phyloP scores from a whole-genome alignment of 106 monocot species.

The Dendrobium huoshanense region DNA sequence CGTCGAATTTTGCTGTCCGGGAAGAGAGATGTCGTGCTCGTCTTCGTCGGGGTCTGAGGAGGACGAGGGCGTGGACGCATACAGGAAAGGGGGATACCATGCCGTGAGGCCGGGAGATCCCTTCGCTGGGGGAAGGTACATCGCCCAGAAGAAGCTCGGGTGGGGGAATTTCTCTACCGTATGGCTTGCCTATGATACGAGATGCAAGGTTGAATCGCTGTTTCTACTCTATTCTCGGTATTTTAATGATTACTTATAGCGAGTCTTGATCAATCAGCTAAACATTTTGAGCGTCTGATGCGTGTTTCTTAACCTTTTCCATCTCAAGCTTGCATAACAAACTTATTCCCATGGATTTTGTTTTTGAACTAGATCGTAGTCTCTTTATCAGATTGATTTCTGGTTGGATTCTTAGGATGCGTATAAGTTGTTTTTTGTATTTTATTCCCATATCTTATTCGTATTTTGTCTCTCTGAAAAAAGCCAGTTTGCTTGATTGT shows the following conservation, averaged over 20 bases:
- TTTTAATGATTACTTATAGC: neutral
- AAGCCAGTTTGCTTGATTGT: neutral
- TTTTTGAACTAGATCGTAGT: neutral
- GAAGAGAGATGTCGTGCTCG: conserved; percentile 34
- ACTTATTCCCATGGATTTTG: neutral
- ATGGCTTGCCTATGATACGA: conserved; percentile 64
- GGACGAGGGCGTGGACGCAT: conserved; percentile 74
- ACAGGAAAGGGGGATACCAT: conserved; percentile 95
- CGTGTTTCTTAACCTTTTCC: neutral
- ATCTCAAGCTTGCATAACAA: neutral
- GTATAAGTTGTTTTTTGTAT: neutral
- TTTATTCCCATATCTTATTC: no score
- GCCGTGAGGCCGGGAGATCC: conserved; percentile 82
- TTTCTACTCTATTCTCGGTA: neutral
- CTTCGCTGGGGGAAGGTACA: conserved; percentile 64
- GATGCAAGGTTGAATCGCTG: conserved; percentile 15
- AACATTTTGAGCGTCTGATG: neutral
- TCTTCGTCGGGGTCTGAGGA: conserved; percentile 67
- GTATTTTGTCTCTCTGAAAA: neutral
- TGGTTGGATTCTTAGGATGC: neutral
- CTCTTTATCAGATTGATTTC: neutral
- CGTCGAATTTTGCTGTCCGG: neutral
- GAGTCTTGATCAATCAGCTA: neutral
- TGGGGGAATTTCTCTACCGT: conserved; percentile 80
- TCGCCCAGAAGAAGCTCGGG: conserved; percentile 64